A percentile compares a stretch with the other conserved stretches of the same genome.
Evolutionary conservation across 139 green algal genomes (phyloP).

Genomic region (Tetradesmus lagerheimii): DNA sequence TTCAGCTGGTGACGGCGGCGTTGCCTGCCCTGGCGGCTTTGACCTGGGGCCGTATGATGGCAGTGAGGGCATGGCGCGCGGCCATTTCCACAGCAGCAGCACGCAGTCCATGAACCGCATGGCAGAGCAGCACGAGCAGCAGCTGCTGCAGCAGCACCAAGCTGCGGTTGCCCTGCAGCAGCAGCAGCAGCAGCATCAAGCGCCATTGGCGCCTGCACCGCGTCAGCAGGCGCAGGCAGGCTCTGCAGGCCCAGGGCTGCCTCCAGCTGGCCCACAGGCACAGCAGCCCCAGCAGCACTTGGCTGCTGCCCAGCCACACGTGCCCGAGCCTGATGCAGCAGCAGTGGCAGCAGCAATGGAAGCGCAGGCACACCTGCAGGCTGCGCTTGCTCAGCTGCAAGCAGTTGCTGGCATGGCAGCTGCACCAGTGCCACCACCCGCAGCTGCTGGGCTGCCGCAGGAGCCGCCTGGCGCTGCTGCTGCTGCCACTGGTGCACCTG

Average conservation of each 20-base stretch:
- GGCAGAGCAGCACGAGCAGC: constrained; percentile 24
- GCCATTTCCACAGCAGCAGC: constrained; percentile 34
- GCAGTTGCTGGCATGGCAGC: neutral
- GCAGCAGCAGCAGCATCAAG: neutral
- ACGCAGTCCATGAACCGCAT: constrained; percentile 10
- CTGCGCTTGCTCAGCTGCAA: neutral
- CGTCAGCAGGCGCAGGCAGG: neutral
- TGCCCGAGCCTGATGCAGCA: neutral
- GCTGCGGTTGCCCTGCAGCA: neutral
- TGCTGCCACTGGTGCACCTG: neutral
- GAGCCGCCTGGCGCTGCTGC: neutral
- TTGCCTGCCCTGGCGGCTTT: neutral
- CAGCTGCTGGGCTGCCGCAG: neutral
- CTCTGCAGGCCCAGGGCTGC: neutral
- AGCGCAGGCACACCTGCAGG: neutral
- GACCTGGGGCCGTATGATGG: neutral
- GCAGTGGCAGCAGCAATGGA: neutral
- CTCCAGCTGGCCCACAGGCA: neutral
- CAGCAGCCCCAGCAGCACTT: neutral
- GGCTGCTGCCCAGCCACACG: neutral
- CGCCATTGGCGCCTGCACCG: neutral
- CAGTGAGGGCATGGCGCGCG: neutral
- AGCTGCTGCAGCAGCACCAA: constrained; percentile 6
- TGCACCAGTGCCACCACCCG: neutral
- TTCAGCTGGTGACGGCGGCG: neutral